Evolutionary conservation across 352 stramenopile genomes (phyloP).

Genomic region (Hyaloperonospora brassicae): DNA sequence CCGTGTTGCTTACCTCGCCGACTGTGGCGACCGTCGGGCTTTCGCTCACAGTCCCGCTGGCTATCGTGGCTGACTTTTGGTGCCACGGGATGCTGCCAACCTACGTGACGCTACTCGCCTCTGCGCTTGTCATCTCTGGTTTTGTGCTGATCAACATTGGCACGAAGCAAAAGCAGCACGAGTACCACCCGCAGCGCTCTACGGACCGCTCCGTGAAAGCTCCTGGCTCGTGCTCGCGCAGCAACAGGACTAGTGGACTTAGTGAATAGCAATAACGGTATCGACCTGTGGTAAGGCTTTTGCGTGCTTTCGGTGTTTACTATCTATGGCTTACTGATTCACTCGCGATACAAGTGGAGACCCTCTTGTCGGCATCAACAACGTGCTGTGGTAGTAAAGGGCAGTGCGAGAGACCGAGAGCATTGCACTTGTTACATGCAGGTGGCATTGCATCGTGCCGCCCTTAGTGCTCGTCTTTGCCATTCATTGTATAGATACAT

Average conservation of each 20-base stretch:
- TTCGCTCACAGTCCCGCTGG: constrained; percentile 93
- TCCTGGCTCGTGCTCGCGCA: constrained; percentile 7
- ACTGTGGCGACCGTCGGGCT: constrained; percentile 94
- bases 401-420: too few species aligned
- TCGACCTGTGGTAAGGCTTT: background rate
- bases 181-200: constrained; percentile 38
- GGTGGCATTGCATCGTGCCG: too few species aligned
- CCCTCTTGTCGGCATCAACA: too few species aligned
- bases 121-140: constrained; percentile 52
- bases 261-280: constrained; percentile 10
- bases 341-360: too few species aligned
- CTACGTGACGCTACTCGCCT: constrained; percentile 50
- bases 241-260: constrained; percentile 9
- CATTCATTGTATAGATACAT: too few species aligned
- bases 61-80: constrained; percentile 86
- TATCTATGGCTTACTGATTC: too few species aligned
- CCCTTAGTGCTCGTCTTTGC: too few species aligned
- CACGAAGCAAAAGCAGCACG: constrained; percentile 56
- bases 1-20: constrained; percentile 91
- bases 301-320: too few species aligned
- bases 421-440: too few species aligned
- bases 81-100: constrained; percentile 46
- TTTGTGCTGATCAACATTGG: constrained; percentile 68
- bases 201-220: constrained; percentile 20
- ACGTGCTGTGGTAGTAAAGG: too few species aligned